Evolutionary conservation across 345 rosid species (phyloP).

Genomic region (Arabidopsis arenosa): DNA sequence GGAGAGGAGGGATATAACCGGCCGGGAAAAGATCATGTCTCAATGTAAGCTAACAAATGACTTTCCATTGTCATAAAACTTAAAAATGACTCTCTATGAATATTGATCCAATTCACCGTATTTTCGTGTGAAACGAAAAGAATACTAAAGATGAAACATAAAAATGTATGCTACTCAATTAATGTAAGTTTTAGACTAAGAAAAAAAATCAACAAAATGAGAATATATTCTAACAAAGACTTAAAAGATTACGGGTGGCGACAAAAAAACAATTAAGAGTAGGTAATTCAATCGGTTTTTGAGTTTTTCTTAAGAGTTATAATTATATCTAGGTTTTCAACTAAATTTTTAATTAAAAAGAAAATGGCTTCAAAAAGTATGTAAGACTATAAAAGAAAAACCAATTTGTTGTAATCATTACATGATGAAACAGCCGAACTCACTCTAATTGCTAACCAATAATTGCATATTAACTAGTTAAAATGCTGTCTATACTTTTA

Average conservation of each 20-base stretch:
- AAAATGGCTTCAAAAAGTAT: neutral
- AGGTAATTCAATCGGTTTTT: neutral
- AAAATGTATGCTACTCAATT: neutral
- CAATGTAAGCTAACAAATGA: too few species aligned
- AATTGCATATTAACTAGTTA: constrained; percentile 20
- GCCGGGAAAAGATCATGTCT: too few species aligned
- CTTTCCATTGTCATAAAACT: too few species aligned
- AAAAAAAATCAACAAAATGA: neutral
- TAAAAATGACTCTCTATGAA: too few species aligned
- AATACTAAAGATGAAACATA: too few species aligned
- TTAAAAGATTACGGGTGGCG: too few species aligned
- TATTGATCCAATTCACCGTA: too few species aligned
- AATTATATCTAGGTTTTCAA: neutral
- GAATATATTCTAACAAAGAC: neutral
- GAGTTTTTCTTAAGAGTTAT: neutral
- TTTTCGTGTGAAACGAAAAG: too few species aligned
- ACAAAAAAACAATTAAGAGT: neutral
- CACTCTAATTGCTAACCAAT: constrained; percentile 32
- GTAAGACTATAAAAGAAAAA: neutral
- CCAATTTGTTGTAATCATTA: constrained; percentile 32
- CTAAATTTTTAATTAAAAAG: neutral
- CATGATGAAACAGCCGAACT: constrained; percentile 39
- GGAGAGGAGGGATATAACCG: too few species aligned
- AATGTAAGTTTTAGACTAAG: neutral
- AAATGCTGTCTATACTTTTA: constrained; percentile 27